Base-by-base conservation (phyloP, 2,329 filamentous ascomycete species). In the Xylaria sp. region DNA sequence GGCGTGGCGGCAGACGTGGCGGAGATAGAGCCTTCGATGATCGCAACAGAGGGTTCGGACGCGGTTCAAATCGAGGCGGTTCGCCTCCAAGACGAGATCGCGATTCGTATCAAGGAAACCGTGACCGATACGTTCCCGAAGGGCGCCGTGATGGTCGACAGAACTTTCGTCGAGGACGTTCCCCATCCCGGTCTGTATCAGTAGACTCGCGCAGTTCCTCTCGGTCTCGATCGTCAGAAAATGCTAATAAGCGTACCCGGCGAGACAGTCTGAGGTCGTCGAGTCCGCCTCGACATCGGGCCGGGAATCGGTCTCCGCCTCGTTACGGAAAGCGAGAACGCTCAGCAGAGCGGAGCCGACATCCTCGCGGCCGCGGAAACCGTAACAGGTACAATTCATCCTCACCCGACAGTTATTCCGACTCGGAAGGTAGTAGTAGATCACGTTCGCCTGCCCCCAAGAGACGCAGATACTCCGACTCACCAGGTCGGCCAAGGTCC, bases 101-200 rank as follows among this genome's bases (percentile, higher is more conserved):
- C 52, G 82, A 65, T 52, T 63, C 63, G 37, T 66, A 65, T 52
- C 62, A 65, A 56, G 50, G 54, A 16, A 66, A 65, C 19, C 60
- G 64, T 48, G 64, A 85, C 63, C 78, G 78, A 60, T 83, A 86
- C 61, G 76, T 82, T 42, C 83, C 82, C 1, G 74, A 78, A 63
- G 77, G 76, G n/a, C 75, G 75, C 53, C 77, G 77, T 51, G 74
- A 74, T 16, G 75, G 72, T 11, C 70, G 74, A 13, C 75, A 76
- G 60, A 73, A 75, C 57, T 46, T 47, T 49, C 69, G 76, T 61
- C 78, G 80, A 52, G 77, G 76, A 19, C 76, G 77, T 48, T 74
- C 76, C 42, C 72, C 70, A 23, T 76, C 75, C 10, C 75, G 76
- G 10, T 77, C 76, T 4, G 66, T 63, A 9, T 75, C 74, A 19